Evolutionary conservation across 2,329 filamentous ascomycete genomes (phyloP).

Genomic region (Graphilbum fragrans): DNA sequence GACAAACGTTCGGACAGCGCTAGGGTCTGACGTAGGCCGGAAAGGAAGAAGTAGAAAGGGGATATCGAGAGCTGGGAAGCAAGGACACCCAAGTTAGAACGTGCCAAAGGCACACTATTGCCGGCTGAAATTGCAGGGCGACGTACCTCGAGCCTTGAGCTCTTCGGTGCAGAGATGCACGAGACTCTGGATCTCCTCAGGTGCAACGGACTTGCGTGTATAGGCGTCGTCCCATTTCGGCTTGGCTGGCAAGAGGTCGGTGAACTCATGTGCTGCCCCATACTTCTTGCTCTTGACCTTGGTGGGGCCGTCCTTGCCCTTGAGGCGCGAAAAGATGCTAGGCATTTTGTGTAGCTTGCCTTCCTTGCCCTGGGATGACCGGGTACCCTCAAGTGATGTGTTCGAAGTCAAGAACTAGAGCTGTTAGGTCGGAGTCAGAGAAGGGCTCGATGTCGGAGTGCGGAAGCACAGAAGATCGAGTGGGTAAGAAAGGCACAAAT

Average conservation of each 20-base stretch:
- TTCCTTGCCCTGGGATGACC: neutral
- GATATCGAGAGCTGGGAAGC: slow-evolving; percentile 61
- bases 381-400: neutral
- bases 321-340: slow-evolving; percentile 52
- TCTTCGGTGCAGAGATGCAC: slow-evolving; percentile 77
- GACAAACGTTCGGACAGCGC: slow-evolving; percentile 82
- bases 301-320: slow-evolving; percentile 57
- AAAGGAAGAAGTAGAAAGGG: slow-evolving; percentile 93
- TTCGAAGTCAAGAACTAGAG: no score
- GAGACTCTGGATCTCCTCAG: slow-evolving; percentile 84
- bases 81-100: neutral
- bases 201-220: slow-evolving; percentile 67
- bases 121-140: slow-evolving; percentile 6
- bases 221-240: slow-evolving; percentile 83
- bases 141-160: slow-evolving; percentile 84
- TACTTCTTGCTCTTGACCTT: slow-evolving; percentile 55
- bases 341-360: slow-evolving; percentile 40
- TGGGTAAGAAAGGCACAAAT: no score
- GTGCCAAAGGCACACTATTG: neutral
- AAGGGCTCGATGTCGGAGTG: no score
- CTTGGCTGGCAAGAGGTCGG: slow-evolving; percentile 47
- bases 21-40: slow-evolving; percentile 83
- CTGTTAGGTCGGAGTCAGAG: no score
- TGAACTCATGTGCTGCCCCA: slow-evolving; percentile 34
- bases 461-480: no score